Base-by-base conservation (phyloP, 768 basidiomycete genomes). In the Lactifluus volemus region DNA sequence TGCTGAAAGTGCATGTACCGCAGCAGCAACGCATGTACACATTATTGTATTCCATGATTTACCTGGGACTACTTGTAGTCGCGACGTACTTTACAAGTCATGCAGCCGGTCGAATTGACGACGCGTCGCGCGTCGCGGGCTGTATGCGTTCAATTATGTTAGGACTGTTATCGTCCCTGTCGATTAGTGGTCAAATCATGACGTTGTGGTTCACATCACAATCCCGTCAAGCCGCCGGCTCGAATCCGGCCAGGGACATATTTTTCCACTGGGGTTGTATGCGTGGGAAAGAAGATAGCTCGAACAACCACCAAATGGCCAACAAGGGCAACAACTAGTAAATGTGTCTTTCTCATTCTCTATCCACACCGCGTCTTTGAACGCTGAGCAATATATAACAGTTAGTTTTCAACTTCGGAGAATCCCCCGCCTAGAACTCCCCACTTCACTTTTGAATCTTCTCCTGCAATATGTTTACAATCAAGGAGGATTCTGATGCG, bases 111-210 rank as follows among this genome's bases (percentile, higher is more conserved):
- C 25, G 25, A 25, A 25, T n/a, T 36, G 10, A 10, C 34, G 4
- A 36, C 7, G 34, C 34, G 12, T 38, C 38, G 3, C 10, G 12
- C 9, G 38, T 4, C 4, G 41, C 7, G 12, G 54, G 17, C 25
- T 41, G 14, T 52, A 12, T 44, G 9, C 17, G 12, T 41, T 52
- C 2, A 9, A 14, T 45, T 2, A 34, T 6, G 5, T 4, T 3
- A 19, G 30, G 12, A 41, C 11, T 17, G 15, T 12, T 9, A 41
- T 0, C 21, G 61, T 63, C 61, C 61, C 52, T 49, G 57, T 63
- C 61, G 61, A 63, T 63, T 63, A 58, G 61, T 62, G 61, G 61
- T 63, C 15, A 63, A 63, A 63, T 63, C 61, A 63, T 58, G 61
- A 63, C 61, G 61, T 63, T 63, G 61, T 63, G 61, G 61, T 38